Conservation (phyloP, 805 yeast species). For the Kazachstania martiniae region DNA sequence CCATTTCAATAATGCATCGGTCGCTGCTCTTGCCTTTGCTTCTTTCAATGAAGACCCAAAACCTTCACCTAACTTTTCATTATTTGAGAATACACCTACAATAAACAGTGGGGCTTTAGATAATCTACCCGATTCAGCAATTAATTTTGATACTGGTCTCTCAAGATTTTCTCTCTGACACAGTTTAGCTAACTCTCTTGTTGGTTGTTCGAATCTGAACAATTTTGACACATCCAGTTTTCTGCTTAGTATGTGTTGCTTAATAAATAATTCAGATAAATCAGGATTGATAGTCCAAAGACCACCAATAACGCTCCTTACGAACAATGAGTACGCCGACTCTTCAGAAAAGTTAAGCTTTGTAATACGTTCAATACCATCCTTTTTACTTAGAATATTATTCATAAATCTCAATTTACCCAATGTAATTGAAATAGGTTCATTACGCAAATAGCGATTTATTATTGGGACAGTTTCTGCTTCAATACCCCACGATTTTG, state of each 20-base stretch:
- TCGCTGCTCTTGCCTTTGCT: conserved; percentile 87
- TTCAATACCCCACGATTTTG: conserved; percentile 83
- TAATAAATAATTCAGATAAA: conserved; percentile 56
- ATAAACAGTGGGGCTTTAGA: conserved; percentile 77
- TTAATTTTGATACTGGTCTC: conserved; percentile 67
- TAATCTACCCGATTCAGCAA: conserved; percentile 89
- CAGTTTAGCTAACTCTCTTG: conserved; percentile 67
- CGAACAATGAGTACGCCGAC: conserved; percentile 51
- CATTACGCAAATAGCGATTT: conserved; percentile 57
- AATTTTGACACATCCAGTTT: conserved; percentile 61
- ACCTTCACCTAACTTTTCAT: conserved; percentile 81
- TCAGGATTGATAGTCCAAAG: conserved; percentile 44
- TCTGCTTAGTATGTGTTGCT: conserved; percentile 70
- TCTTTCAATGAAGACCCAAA: conserved; percentile 84
- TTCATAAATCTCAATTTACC: conserved; percentile 54
- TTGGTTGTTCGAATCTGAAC: conserved; percentile 77
- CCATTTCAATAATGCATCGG: conserved; percentile 82
- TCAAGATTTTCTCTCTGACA: conserved; percentile 66
- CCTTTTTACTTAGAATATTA: conserved; percentile 25
- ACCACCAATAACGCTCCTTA: conserved; percentile 76
- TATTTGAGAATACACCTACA: conserved; percentile 85
- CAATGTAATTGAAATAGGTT: conserved; percentile 51
- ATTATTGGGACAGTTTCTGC: conserved; percentile 53
- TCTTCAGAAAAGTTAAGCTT: conserved; percentile 28
- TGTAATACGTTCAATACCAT: conserved; percentile 41